phyloP scores from a whole-genome alignment of 208 protist species.

The Acanthamoeba sp. region DNA sequence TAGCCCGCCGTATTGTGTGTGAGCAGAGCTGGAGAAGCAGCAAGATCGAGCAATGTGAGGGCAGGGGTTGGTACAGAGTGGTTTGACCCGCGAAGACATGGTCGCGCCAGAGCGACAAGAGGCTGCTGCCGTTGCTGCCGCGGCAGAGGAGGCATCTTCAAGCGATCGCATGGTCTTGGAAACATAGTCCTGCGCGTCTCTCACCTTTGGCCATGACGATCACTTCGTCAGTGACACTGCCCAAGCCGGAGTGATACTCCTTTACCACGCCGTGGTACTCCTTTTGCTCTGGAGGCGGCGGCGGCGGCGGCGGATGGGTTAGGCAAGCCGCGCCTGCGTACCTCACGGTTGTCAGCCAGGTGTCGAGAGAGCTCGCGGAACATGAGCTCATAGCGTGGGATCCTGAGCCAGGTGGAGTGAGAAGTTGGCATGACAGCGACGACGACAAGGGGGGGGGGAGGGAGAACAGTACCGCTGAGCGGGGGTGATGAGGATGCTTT shows the following conservation, averaged over 20 bases:
- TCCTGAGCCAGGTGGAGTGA: neutral
- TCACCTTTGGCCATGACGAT: too few species aligned
- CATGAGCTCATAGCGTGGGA: neutral
- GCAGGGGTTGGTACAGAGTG: too few species aligned
- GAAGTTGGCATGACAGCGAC: neutral
- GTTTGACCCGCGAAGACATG: neutral
- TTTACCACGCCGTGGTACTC: too few species aligned
- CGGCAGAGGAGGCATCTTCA: neutral
- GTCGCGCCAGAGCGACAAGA: too few species aligned
- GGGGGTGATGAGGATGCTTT: neutral
- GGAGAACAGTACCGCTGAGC: neutral
- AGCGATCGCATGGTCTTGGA: neutral
- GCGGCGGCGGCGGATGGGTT: neutral
- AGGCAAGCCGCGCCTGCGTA: neutral
- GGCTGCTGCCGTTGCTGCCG: neutral
- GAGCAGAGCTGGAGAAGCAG: neutral
- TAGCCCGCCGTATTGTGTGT: neutral
- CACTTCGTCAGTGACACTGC: too few species aligned
- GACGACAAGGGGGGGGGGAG: neutral
- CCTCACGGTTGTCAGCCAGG: neutral
- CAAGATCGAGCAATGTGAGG: too few species aligned
- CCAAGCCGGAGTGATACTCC: too few species aligned
- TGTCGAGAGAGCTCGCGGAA: neutral
- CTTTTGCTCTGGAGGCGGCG: too few species aligned
- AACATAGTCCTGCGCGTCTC: neutral